Evolutionary conservation across 1,284 basidiomycete species (phyloP).

Genomic region (Quambalaria eucalypti): DNA sequence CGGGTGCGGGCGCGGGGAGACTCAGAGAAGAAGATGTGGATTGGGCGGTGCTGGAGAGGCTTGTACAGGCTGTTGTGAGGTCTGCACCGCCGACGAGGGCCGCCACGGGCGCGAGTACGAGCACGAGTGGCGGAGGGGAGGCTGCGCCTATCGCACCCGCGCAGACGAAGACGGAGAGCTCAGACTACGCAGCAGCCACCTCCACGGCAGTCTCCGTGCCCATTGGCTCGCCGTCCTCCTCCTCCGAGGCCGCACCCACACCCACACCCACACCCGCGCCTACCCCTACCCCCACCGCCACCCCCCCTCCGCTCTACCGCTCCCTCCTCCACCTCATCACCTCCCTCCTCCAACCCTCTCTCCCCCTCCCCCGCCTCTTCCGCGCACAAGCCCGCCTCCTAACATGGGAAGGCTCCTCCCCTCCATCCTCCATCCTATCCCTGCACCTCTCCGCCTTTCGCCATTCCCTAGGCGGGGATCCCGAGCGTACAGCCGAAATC

Average conservation of each 20-base stretch:
- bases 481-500: not conserved
- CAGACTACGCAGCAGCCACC: not conserved
- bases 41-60: conserved; percentile 71
- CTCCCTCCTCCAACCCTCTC: conserved; percentile 64
- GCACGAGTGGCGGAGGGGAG: no score
- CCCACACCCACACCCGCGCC: no score
- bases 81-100: conserved; percentile 53
- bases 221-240: not conserved
- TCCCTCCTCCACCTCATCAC: conserved; percentile 65
- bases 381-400: conserved; percentile 57
- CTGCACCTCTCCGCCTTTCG: not conserved
- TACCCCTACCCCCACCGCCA: not conserved
- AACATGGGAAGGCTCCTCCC: not conserved
- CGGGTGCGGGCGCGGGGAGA: conserved; percentile 48
- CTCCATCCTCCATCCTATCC: not conserved
- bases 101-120: conserved; percentile 13
- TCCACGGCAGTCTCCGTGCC: not conserved
- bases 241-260: not conserved
- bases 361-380: conserved; percentile 53
- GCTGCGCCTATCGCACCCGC: conserved; percentile 1
- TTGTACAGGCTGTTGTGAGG: conserved; percentile 65
- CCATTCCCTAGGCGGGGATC: not conserved
- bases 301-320: conserved; percentile 50
- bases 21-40: conserved; percentile 56
- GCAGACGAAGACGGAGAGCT: not conserved